phyloP scores from a whole-genome alignment of 257 asterid genomes.

The Dorcoceras hygrometricum region DNA sequence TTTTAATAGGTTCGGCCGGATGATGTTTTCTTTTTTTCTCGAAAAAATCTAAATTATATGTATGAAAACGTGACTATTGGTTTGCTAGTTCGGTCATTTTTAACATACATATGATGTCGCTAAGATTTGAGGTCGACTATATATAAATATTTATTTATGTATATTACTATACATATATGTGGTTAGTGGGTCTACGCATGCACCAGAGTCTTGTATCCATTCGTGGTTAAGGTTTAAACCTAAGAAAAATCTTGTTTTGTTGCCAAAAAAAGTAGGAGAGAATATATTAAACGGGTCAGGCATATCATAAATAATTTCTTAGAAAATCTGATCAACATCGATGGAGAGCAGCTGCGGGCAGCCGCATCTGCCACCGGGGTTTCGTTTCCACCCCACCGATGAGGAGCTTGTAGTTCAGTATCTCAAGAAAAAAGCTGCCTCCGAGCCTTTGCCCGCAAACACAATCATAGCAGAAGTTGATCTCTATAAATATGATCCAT shows the following conservation, averaged over 20 bases:
- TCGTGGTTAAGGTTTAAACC: neutral
- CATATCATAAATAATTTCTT: too few species aligned
- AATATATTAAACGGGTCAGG: neutral
- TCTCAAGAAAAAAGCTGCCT: constrained; percentile 40
- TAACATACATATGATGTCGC: too few species aligned
- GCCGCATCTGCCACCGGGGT: constrained; percentile 45
- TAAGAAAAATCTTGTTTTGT: neutral
- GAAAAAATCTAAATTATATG: constrained; percentile 22
- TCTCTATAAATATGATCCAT: constrained; percentile 48
- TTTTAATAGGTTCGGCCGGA: constrained; percentile 1
- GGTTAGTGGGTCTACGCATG: neutral
- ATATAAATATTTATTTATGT: too few species aligned
- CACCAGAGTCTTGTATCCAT: neutral
- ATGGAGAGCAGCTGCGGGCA: constrained; percentile 42
- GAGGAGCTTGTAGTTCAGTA: constrained; percentile 52
- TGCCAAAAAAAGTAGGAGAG: neutral
- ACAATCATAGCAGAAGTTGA: constrained; percentile 42
- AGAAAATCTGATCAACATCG: neutral
- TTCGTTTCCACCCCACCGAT: constrained; percentile 53
- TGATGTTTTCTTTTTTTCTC: constrained; percentile 15
- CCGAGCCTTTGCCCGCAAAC: constrained; percentile 35
- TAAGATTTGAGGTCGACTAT: too few species aligned
- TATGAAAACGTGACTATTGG: too few species aligned
- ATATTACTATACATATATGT: too few species aligned
- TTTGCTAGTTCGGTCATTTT: too few species aligned